phyloP scores from a whole-genome alignment of 1,139 yeast species.

The Geotrichum citri-aurantii region DNA sequence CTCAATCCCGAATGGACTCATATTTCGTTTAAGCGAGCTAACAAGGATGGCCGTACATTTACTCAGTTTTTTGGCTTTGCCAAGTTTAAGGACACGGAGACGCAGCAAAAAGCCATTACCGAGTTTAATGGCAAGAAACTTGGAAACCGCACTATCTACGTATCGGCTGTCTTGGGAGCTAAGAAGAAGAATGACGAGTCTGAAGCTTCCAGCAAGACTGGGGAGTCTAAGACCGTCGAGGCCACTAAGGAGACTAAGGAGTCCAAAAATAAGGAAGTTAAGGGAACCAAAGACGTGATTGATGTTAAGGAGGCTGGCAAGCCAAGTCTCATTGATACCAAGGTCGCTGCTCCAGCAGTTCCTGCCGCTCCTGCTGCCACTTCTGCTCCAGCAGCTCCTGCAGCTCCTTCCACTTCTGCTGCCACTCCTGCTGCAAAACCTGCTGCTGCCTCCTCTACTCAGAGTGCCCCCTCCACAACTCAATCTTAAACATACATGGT shows the following conservation, averaged over 20 bases:
- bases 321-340: background rate
- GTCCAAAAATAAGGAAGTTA: constrained; percentile 1
- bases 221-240: constrained; percentile 2
- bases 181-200: constrained; percentile 17
- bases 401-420: background rate
- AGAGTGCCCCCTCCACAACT: background rate
- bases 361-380: background rate
- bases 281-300: background rate
- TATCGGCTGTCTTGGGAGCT: constrained; percentile 21
- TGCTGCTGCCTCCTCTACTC: constrained; percentile 17
- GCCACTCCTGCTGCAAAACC: background rate
- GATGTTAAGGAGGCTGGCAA: background rate
- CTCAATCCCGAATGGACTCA: constrained; percentile 22
- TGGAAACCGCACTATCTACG: constrained; percentile 32
- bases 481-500: background rate
- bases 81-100: constrained; percentile 43
- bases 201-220: background rate
- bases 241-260: constrained; percentile 1
- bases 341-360: constrained; percentile 12
- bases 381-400: constrained; percentile 14
- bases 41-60: constrained; percentile 5
- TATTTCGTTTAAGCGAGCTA: constrained; percentile 3
- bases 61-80: constrained; percentile 46
- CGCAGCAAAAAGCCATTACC: constrained; percentile 43
- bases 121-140: constrained; percentile 39